These are phyloP conservation scores for Gypsophila paniculata DNA, from an alignment of 179 eudicot genomes.

Conservation along the genomic window DNA sequence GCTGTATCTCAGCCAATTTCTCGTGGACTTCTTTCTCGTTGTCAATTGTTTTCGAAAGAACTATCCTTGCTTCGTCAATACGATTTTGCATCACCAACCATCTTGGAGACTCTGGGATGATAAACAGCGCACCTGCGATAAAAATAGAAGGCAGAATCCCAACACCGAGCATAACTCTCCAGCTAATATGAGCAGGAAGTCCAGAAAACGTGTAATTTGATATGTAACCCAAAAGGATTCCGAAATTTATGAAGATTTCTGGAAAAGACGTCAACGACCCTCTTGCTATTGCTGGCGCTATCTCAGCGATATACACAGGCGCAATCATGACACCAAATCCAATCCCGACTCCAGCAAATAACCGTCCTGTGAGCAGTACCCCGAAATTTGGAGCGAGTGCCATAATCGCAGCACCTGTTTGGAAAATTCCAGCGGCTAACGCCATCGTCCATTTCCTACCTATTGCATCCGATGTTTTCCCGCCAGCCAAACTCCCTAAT, in stretches of 20 bases:
- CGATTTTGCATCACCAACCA: slow-evolving; percentile 81
- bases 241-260: slow-evolving; percentile 72
- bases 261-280: slow-evolving; percentile 87
- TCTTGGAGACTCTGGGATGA: slow-evolving; percentile 86
- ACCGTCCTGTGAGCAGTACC: slow-evolving; percentile 56
- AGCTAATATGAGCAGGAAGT: slow-evolving; percentile 58
- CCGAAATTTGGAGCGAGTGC: slow-evolving; percentile 61
- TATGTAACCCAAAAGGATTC: slow-evolving; percentile 81
- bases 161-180: slow-evolving; percentile 84
- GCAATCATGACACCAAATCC: slow-evolving; percentile 89
- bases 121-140: slow-evolving; percentile 51
- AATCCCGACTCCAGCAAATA: slow-evolving; percentile 74
- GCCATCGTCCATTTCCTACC: slow-evolving; percentile 96
- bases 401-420: slow-evolving; percentile 69
- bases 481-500: slow-evolving; percentile 75
- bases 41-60: slow-evolving; percentile 51
- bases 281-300: slow-evolving; percentile 63
- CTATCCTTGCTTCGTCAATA: slow-evolving; percentile 57
- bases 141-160: slow-evolving; percentile 74
- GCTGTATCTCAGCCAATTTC: slow-evolving; percentile 55
- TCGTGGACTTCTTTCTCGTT: slow-evolving; percentile 53
- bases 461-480: slow-evolving; percentile 69
- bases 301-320: slow-evolving; percentile 81
- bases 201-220: slow-evolving; percentile 85
- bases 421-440: slow-evolving; percentile 60